phyloP scores from a whole-genome alignment of 2,329 filamentous ascomycete genomes.

The Colletotrichum costaricense region DNA sequence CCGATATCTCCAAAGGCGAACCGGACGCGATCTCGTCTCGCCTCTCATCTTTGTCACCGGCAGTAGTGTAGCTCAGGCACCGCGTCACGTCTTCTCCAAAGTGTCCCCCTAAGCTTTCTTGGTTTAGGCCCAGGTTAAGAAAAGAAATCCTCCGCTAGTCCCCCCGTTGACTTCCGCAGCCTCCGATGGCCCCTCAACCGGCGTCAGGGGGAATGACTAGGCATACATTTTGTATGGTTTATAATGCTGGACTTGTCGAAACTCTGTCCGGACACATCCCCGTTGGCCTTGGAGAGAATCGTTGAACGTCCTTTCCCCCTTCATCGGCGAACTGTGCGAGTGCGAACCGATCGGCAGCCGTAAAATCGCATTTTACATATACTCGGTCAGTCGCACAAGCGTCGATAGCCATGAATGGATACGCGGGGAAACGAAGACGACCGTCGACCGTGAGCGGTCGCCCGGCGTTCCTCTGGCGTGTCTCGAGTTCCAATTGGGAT shows the following conservation, averaged over 20 bases:
- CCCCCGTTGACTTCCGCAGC: conserved; percentile 1
- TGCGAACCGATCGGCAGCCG: background rate
- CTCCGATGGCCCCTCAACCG: background rate
- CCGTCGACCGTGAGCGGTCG: background rate
- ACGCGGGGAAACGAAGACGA: conserved; percentile 20
- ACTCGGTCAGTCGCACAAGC: background rate
- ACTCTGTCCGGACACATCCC: background rate
- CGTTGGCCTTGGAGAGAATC: background rate
- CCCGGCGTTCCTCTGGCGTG: conserved; percentile 19
- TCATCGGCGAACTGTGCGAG: background rate
- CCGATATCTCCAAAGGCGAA: background rate
- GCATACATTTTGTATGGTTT: background rate
- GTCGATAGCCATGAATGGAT: conserved; percentile 6
- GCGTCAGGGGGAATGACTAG: conserved; percentile 12
- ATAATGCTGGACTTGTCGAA: background rate
- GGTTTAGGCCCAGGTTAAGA: background rate
- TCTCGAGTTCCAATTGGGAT: conserved; percentile 10
- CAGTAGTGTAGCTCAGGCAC: background rate
- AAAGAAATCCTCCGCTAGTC: background rate
- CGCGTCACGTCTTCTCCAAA: background rate
- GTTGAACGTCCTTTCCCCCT: background rate
- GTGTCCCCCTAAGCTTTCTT: background rate
- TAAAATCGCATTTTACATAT: background rate
- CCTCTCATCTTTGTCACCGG: background rate
- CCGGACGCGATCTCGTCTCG: background rate